These are phyloP conservation scores for Ogataea henricii DNA, from an alignment of 805 yeast genomes.

Conservation along the genomic window DNA sequence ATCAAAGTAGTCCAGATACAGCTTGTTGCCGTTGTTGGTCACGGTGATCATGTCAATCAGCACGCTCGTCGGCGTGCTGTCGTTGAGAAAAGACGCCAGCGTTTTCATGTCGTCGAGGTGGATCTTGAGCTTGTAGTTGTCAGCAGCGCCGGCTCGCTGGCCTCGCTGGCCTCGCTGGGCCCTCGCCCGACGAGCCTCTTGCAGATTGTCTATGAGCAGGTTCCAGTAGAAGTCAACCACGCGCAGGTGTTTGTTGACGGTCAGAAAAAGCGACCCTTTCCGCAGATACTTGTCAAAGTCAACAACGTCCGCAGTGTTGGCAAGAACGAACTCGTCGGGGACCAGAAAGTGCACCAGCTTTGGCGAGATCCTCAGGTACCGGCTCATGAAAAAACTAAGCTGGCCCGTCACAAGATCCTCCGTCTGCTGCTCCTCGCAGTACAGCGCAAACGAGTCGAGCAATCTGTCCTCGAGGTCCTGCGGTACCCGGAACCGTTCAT, in stretches of 20 bases:
- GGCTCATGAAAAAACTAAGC: conserved; percentile 33
- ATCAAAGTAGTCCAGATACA: conserved; percentile 43
- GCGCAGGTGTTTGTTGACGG: conserved; percentile 35
- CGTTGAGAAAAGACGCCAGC: conserved; percentile 30
- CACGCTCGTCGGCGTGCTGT: conserved; percentile 34
- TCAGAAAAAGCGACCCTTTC: conserved; percentile 42
- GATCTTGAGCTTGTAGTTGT: conserved; percentile 28
- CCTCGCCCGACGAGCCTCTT: background rate
- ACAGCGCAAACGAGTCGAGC: conserved; percentile 43
- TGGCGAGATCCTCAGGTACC: conserved; percentile 33
- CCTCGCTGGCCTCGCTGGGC: conserved; percentile 20
- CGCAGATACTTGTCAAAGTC: conserved; percentile 49
- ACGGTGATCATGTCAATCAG: conserved; percentile 49
- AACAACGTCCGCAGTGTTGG: conserved; percentile 42
- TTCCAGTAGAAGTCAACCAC: conserved; percentile 45
- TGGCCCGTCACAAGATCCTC: conserved; percentile 41
- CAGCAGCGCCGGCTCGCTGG: background rate
- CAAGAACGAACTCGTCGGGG: conserved; percentile 35
- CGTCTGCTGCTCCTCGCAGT: conserved; percentile 36
- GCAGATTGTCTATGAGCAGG: conserved; percentile 31
- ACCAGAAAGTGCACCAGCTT: conserved; percentile 33
- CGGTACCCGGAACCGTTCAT: conserved; percentile 36
- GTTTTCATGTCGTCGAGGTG: conserved; percentile 41
- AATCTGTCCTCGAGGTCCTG: conserved; percentile 46
- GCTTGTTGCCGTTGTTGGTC: conserved; percentile 41